Evolutionary conservation across 2,329 filamentous ascomycete genomes (phyloP), one percentile per base, ranked within the genome.

Genomic region (Colletotrichum tofieldiae): DNA sequence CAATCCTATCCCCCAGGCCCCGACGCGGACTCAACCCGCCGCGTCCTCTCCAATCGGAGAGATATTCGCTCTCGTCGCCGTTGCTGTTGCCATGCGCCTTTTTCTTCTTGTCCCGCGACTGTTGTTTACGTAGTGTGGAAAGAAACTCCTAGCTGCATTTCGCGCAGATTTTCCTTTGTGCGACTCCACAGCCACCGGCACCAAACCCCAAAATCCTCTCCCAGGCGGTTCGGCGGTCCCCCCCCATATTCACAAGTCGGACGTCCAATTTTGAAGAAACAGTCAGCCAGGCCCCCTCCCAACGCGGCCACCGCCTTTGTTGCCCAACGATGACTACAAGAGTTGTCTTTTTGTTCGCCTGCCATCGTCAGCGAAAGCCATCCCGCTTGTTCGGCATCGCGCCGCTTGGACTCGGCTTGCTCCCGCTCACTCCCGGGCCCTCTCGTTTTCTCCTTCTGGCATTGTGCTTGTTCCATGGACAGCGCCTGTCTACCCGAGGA

Each of bases 301-400:
- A 12, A 47, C 43, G 11, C 47, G 23, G 47, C 20, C 52, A 20
- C 52, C 52, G 29, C 52, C 29, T n/a, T 37, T 55, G 52, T 35
- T 55, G 52, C n/a, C 39, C 23, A 16, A 35, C 18, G 56, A 60
- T 54, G 29, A 32, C 18, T 12, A 18, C 6, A 2, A 35, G 16
- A 12, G 29, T 32, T 32, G 51, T 20, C 51, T 35, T 32, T 54
- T 35, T 29, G 23, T 26, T 16, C 35, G 12, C 6, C 39, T 16
- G 35, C 56, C 56, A 29, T 49, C 58, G 41, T 61, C 41, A 47
- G 29, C 58, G 29, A 54, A 61, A 61, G 45, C 20, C 59, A 51
- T 62, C 20, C 59, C 59, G 59, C 29, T 26, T 59, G 4, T 49
- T 61, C 43, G 59, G 59, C 43, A 6, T n/a, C 29, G 41, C n/a